Evolutionary conservation across 257 asterid species (phyloP), one percentile per base, ranked within the genome.

Genomic region (Salvia hispanica): DNA sequence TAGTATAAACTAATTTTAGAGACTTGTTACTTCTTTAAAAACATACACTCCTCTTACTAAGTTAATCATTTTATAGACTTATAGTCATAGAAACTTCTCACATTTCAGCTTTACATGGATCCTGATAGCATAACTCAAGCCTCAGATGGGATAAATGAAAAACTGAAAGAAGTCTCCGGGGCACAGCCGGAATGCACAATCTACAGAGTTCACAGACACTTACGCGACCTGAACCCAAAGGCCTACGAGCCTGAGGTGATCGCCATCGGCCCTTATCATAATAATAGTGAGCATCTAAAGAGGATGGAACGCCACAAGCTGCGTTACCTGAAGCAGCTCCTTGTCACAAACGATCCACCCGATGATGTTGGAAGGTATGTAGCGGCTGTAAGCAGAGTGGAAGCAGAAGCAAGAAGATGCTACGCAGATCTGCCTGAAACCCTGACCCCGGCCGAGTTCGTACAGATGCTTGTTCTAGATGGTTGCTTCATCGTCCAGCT

Each of bases 251-350:
- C 68, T 3, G 25, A 45, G 14, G 48, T 43, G 5, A 6, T 62
- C n/a, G 67, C 67, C 2, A 62, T 62, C 4, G 54, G 67, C 7
- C 67, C 67, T 44, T 62, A 62, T 21, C 54, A 62, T 18, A 18
- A 18, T 18, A 18, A 18, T 18, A 18, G 21, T 18, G 54, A 62
- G 18, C 13, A 10, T 36, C 40, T 25, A 18, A 21, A 25, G 14
- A 11, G 11, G 42, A 62, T 45, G 68, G 44, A 62, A 8, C 6
- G 28, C 18, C 44, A 62, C 44, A 62, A 62, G 28, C 15, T 44
- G 44, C 28, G n/a, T 6, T 62, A 62, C n/a, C 33, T 62, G 42
- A 5, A 12, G 11, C 55, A 74, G 21, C 21, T 18, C 10, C 74
- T 77, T 47, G 21, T 16, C 28, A 67, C 45, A 0, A 62, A 14